Evolutionary conservation across 1,139 yeast genomes (phyloP).

Genomic region (Arxiozyma slooffiae): DNA sequence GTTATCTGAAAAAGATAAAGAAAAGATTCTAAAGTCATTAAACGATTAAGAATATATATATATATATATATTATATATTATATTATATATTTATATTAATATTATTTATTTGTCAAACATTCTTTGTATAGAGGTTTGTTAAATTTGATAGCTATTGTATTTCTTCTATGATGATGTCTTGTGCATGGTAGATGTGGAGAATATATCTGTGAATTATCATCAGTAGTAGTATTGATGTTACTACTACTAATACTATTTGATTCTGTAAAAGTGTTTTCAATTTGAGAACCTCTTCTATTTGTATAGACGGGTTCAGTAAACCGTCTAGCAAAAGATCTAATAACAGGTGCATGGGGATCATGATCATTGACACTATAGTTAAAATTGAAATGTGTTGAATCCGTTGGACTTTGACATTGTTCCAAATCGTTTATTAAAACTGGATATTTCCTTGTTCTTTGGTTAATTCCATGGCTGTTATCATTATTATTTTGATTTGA

Average conservation of each 20-base stretch:
- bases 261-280: no score
- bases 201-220: no score
- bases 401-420: not conserved
- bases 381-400: not conserved
- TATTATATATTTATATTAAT: not conserved
- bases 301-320: constrained; percentile 8
- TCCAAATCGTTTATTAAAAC: not conserved
- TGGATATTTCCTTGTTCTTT: not conserved
- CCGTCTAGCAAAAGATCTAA: constrained; percentile 3
- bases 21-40: constrained; percentile 26
- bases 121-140: constrained; percentile 19
- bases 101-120: not conserved
- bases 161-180: constrained; percentile 30
- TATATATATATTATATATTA: no score
- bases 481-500: constrained; percentile 1
- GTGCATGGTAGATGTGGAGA: constrained; percentile 11
- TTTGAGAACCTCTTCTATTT: not conserved
- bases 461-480: no score
- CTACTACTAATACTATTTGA: not conserved
- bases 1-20: constrained; percentile 54
- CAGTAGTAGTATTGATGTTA: no score
- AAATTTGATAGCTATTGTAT: constrained; percentile 27
- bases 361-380: not conserved
- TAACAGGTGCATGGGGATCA: no score
- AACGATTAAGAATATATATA: constrained; percentile 1